Percentiles rank a stretch among this genome's conserved stretches.
phyloP scores from a whole-genome alignment of 2,329 filamentous ascomycete genomes.

The Aspergillus sp. region DNA sequence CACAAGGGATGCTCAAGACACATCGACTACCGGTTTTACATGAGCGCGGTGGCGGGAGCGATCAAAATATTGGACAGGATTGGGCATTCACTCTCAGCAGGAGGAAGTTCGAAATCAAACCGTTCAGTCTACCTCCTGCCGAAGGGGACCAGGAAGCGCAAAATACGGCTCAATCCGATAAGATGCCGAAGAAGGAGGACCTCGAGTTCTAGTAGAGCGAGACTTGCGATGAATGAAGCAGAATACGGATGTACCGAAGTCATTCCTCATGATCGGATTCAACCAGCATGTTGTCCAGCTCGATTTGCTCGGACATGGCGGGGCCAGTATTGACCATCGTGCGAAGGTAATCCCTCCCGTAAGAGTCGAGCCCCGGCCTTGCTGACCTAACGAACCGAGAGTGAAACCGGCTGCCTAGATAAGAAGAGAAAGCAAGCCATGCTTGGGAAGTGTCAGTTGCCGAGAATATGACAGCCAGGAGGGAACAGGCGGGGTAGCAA shows the following conservation, averaged over 20 bases:
- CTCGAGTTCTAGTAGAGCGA: conserved; percentile 65
- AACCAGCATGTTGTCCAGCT: conserved; percentile 61
- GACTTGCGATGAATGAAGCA: neutral
- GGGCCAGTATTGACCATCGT: conserved; percentile 55
- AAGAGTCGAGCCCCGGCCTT: conserved; percentile 47
- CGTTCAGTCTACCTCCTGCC: conserved; percentile 84
- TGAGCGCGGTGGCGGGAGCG: conserved; percentile 80
- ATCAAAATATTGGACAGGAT: conserved; percentile 73
- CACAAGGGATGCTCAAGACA: conserved; percentile 81
- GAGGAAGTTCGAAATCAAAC: conserved; percentile 78
- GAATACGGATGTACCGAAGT: conserved; percentile 7
- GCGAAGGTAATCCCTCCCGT: conserved; percentile 57
- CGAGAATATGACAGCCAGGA: neutral
- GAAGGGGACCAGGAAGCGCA: conserved; percentile 70
- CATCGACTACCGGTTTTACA: conserved; percentile 82
- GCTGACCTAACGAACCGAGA: conserved; percentile 47
- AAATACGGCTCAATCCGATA: conserved; percentile 43
- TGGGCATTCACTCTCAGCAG: conserved; percentile 87
- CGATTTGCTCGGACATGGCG: conserved; percentile 61
- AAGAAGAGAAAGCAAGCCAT: conserved; percentile 56
- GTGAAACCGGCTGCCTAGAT: conserved; percentile 54
- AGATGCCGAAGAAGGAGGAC: conserved; percentile 62
- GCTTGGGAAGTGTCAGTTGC: conserved; percentile 32
- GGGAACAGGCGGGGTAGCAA: conserved; percentile 21
- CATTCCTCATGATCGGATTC: conserved; percentile 40